These are phyloP conservation scores for Zostera marina DNA, from an alignment of 116 monocot species.

Conservation along the genomic window DNA sequence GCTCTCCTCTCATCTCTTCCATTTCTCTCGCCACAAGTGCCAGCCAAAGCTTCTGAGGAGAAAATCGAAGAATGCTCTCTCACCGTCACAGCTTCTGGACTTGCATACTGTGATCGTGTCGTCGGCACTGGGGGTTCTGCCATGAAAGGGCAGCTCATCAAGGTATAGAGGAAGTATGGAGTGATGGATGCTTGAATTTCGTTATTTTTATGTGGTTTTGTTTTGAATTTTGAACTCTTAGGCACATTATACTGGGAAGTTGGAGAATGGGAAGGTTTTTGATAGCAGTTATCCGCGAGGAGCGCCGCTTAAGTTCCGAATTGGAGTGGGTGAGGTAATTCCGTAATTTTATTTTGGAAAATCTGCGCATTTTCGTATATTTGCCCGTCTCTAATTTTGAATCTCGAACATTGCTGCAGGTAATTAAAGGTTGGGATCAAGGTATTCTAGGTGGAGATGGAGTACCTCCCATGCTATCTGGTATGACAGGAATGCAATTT, in stretches of 20 bases:
- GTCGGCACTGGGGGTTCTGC: conserved; percentile 46
- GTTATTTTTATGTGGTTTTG: not conserved
- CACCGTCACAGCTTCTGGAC: conserved; percentile 48
- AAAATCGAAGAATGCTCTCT: conserved; percentile 15
- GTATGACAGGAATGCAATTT: conserved; percentile 17
- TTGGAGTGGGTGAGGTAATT: conserved; percentile 83
- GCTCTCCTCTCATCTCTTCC: not conserved
- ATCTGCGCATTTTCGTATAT: not conserved
- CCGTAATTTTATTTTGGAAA: conserved; percentile 10
- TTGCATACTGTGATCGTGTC: conserved; percentile 67
- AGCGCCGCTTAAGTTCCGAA: conserved; percentile 55
- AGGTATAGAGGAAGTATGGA: conserved; percentile 31
- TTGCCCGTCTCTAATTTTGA: not conserved
- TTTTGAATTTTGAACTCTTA: conserved; percentile 6
- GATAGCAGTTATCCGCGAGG: conserved; percentile 77
- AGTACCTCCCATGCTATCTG: conserved; percentile 91
- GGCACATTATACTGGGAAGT: conserved; percentile 82
- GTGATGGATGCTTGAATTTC: not conserved
- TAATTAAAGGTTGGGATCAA: conserved; percentile 96
- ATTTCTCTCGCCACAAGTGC: not conserved
- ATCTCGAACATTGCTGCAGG: conserved; percentile 23
- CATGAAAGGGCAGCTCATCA: conserved; percentile 74
- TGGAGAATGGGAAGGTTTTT: conserved; percentile 87
- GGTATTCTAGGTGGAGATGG: conserved; percentile 91
- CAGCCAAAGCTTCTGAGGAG: conserved; percentile 5